A percentile compares a stretch with the other conserved stretches of the same genome.
phyloP scores from a whole-genome alignment of 106 monocot genomes.

The Phalaenopsis equestris region DNA sequence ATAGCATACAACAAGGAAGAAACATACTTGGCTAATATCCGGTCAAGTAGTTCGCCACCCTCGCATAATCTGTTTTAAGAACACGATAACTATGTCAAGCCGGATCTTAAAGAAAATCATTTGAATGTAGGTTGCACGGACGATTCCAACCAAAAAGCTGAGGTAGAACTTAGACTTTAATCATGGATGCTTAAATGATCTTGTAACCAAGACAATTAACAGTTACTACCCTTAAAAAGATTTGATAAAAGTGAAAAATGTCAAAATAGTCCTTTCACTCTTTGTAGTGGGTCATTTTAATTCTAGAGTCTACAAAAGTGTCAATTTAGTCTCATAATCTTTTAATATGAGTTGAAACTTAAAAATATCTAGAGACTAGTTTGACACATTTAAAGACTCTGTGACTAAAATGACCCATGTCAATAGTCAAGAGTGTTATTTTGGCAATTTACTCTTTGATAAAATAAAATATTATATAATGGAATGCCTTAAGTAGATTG shows the following conservation, averaged over 20 bases:
- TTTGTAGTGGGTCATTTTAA: no score
- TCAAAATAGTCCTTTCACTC: neutral
- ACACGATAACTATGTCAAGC: conserved; percentile 4
- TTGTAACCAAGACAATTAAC: neutral
- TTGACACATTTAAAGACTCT: no score
- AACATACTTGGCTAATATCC: conserved; percentile 58
- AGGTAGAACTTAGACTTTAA: neutral
- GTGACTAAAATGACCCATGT: no score
- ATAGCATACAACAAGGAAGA: neutral
- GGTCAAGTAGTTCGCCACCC: conserved; percentile 89
- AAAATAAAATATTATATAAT: neutral
- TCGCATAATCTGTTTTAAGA: conserved; percentile 66
- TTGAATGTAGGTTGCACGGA: neutral
- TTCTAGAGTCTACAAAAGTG: no score
- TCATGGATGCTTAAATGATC: neutral
- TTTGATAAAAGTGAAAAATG: neutral
- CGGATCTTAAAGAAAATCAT: neutral
- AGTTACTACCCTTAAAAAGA: neutral
- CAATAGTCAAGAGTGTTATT: no score
- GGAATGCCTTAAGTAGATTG: neutral
- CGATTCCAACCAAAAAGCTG: neutral
- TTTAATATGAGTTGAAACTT: no score
- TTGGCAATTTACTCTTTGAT: no score
- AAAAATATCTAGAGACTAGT: no score
- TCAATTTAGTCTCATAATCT: no score